Evolutionary conservation across 805 yeast genomes (phyloP), one percentile per base, ranked within the genome.

Genomic region (Candida takata): DNA sequence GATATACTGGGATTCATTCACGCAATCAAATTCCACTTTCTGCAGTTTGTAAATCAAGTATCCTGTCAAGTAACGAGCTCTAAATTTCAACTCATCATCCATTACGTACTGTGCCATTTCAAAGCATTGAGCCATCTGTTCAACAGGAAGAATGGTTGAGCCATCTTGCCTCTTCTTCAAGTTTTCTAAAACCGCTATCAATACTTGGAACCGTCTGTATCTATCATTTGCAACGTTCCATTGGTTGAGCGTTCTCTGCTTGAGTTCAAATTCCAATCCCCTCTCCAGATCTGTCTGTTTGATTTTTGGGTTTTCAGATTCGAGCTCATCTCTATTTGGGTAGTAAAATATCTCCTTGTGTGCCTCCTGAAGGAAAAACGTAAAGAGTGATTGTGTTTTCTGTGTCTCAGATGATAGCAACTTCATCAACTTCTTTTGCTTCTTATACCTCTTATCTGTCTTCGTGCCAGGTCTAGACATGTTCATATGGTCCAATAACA

Each of bases 1-100:
- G 15, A 74, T 67, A 44, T 65, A 73, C 27, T 69, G 62, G 3
- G 67, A 63, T 48, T 72, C 79, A 45, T 70, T 72, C 14, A 71
- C 58, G 2, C 70, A 69, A 49, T 74, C 79, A 41, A 71, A 60
- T 34, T 70, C 57, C 20, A 65, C 60, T n/a, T 60, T 66, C 4
- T 62, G 59, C 4, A 60, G 40, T 1, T 55, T 37, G 38, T 72
- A 73, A 17, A 74, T 48, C 41, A 72, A 41, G 24, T 60, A 60
- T 4, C 75, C 77, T 3, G 71, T 29, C 44, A 16, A 58, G 39
- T 38, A 56, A 58, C 33, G 67, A 44, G 27, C 70, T 64, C 43
- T 55, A 41, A 25, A 49, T 50, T 43, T 67, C 47, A 35, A 44
- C 21, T 9, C 34, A 14, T 50, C 48, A n/a, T 56, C 55, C 6